Base-by-base conservation (phyloP, 2,329 filamentous ascomycete species). In the Cladosporium sp. region DNA sequence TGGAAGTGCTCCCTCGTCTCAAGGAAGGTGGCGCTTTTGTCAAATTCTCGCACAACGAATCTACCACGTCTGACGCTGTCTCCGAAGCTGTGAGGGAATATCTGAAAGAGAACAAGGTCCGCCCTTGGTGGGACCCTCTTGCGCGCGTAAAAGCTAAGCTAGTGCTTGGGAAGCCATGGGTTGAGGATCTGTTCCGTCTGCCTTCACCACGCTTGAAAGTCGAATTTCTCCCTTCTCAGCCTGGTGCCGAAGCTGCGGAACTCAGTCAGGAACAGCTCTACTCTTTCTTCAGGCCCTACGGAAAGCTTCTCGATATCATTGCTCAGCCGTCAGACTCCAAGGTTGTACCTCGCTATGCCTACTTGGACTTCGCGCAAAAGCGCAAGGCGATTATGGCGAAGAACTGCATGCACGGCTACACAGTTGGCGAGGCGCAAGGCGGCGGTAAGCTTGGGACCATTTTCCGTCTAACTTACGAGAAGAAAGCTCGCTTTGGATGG, bases 21-120 rank as follows among this genome's bases (percentile, higher is more conserved):
- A 91, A 95, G 63, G 93, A 98, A 65, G 93, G 93, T 13, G 93
- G 93, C 10, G 89, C 89, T 0, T 97, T 95, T 67, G 84, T 97
- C 68, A 96, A 95, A 68, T 90, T 95, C 66, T 79, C 78, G 13
- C 81, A 81, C 59, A 74, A 76, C 66, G 72, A 43, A 62, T 76
- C 44, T 65, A 60, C 68, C 54, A 61, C 74, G 52, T 67, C 77
- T 2, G 72, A 74, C 16, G 78, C 83, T 28, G 75, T 89, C 11
- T 83, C 85, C 71, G 76, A 74, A 16, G 76, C 74, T 2, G 72
- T 95, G 3, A 73, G 78, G 19, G 72, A 81, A 32, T 78, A 85
- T 58, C 74, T 97, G 1, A 73, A 79, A 53, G 76, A 89, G 55
- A 78, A 84, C 13, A 86, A 85, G 0, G 80, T 95, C 35, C 88